Conservation (phyloP, 2,329 filamentous ascomycete genomes). For the Fusarium newnesense region DNA sequence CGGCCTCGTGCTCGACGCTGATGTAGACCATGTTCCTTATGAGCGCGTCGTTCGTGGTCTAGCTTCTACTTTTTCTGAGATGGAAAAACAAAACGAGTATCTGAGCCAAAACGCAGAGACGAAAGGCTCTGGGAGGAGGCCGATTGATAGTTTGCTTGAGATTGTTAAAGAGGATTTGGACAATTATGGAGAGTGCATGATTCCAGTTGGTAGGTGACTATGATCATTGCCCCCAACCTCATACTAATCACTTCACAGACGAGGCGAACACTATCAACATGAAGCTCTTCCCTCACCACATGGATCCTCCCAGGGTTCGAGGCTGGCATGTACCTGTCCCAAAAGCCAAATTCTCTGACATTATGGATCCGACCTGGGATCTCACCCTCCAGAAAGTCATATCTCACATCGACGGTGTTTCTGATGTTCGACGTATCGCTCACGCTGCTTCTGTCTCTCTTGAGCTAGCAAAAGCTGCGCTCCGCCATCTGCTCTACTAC, state of each 20-base stretch:
- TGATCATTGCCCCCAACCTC: too few relatives aligned
- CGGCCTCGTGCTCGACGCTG: slow-evolving; percentile 78
- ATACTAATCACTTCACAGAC: slow-evolving; percentile 61
- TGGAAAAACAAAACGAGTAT: slow-evolving; percentile 92
- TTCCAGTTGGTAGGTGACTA: slow-evolving; percentile 77
- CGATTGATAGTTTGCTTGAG: slow-evolving; percentile 86
- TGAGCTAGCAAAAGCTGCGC: slow-evolving; percentile 83
- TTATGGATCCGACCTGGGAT: slow-evolving; percentile 77
- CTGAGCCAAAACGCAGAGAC: slow-evolving; percentile 70
- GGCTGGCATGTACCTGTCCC: slow-evolving; percentile 91
- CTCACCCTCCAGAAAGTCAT: slow-evolving; percentile 83
- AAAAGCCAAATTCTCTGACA: slow-evolving; percentile 71
- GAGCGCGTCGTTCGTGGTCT: slow-evolving; percentile 88
- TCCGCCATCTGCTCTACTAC: slow-evolving; percentile 93
- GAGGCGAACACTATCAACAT: slow-evolving; percentile 95
- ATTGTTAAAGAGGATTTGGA: slow-evolving; percentile 88
- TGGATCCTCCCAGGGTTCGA: slow-evolving; percentile 79
- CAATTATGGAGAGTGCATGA: slow-evolving; percentile 98
- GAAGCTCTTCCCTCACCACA: slow-evolving; percentile 89
- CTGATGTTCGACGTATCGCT: slow-evolving; percentile 88
- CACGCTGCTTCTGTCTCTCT: slow-evolving; percentile 86
- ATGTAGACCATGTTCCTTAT: slow-evolving; percentile 78
- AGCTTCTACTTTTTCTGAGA: slow-evolving; percentile 83
- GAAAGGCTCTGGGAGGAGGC: slow-evolving; percentile 63
- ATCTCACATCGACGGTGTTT: slow-evolving; percentile 88